These are phyloP conservation scores for Collybiopsis luxurians DNA, from an alignment of 768 basidiomycete genomes.

Conservation along the genomic window DNA sequence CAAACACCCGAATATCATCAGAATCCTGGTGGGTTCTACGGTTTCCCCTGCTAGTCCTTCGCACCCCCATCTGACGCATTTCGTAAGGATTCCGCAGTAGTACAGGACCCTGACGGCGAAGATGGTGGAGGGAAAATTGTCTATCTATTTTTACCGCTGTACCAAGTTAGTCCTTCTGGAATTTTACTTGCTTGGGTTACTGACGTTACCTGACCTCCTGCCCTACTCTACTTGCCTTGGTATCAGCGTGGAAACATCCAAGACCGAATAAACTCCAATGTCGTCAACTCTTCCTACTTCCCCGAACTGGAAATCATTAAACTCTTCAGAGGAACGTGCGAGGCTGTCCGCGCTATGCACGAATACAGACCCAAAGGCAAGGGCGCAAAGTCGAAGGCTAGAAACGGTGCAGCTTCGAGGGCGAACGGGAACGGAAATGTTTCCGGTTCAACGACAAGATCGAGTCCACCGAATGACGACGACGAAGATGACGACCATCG, in stretches of 20 bases:
- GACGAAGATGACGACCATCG: constrained; percentile 67
- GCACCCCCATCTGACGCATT: constrained; percentile 12
- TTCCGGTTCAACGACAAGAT: neutral
- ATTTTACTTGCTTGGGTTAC: too few species aligned
- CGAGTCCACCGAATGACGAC: constrained; percentile 18
- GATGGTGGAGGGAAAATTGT: constrained; percentile 93
- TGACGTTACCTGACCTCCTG: neutral
- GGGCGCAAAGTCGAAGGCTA: neutral
- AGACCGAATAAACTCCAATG: constrained; percentile 87
- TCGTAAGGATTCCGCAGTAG: constrained; percentile 83
- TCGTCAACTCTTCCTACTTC: constrained; percentile 78
- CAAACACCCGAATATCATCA: constrained; percentile 97
- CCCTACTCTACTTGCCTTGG: neutral
- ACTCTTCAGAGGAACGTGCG: constrained; percentile 92
- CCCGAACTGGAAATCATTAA: constrained; percentile 86
- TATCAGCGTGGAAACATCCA: constrained; percentile 86
- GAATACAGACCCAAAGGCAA: constrained; percentile 54
- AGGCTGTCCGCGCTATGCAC: constrained; percentile 94
- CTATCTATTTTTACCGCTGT: constrained; percentile 93
- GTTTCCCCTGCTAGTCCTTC: neutral
- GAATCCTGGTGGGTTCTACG: constrained; percentile 62
- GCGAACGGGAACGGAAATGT: neutral
- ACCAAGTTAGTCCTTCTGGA: constrained; percentile 77
- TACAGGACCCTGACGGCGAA: constrained; percentile 90
- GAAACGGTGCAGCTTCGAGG: constrained; percentile 17